Base-by-base conservation (phyloP, 768 basidiomycete genomes). In the Mycena capillaripes region DNA sequence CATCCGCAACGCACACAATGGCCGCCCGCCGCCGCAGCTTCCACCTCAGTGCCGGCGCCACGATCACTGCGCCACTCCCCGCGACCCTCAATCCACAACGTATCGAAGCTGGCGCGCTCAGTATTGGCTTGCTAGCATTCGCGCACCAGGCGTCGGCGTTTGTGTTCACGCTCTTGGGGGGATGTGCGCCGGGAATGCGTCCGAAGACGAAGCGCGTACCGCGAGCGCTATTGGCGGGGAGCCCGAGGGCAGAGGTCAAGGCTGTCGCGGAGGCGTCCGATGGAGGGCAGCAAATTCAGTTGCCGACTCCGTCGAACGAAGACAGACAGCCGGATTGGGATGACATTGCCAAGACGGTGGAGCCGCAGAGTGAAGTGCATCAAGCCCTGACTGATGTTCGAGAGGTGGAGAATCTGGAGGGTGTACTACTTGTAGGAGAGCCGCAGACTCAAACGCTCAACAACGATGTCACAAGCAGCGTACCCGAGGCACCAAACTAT, bases 1-100 rank as follows among this genome's bases (percentile, higher is more conserved):
- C 30, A 50, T 30, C 19, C 23, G 2, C 19, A 32, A 40, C 36
- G 29, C 34, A 36, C 30, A 48, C 23, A 11, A 52, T 59, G 57
- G 25, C 57, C 44, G 17, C 71, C 23, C 71, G 57, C 44, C 71
- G 55, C 40, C 71, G 72, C 67, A 73, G 72, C 67, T 69, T 73
- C 72, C 57, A 73, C 55, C 72, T 73, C 48, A 64, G 52, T 17
- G 27, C 46, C 29, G 27, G n/a, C 53, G 32, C 48, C 42, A 27
- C 60, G 10, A 29, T n/a, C 12, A 11, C 30, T 44, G 19, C 44
- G n/a, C 19, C 21, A 29, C 44, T 44, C 21, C 30, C 60, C 27
- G 36, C 3, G 5, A 12, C 40, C 46, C 60, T 46, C 60, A 34
- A 32, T 23, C 30, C 60, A 4, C 53, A 55, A 14, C 36, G n/a